Evolutionary conservation across 2,329 filamentous ascomycete species (phyloP), one percentile per base, ranked within the genome.

Genomic region (Golovinomyces cichoracearum): DNA sequence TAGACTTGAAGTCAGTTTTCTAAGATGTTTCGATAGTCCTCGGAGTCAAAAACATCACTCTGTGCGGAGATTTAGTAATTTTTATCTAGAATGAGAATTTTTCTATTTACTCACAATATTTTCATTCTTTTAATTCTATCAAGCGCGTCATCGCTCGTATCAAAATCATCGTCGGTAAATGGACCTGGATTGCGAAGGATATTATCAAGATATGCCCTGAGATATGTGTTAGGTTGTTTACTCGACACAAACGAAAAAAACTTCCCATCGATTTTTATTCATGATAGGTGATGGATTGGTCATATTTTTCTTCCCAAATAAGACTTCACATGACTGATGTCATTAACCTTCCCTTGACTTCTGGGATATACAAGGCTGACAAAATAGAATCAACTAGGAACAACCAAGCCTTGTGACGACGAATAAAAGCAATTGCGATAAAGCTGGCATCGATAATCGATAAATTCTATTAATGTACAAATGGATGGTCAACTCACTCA

Each of bases 201-300:
- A 53, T 73, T 78, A 64, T 95, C 77, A 50, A 95, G 72, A 62
- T 93, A 79, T 63, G 75, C 78, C 85, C 85, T 92, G 48, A 25
- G 45, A 37, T 10, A 22, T 17, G 7, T 22, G n/a, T 38, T 38
- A 38, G 17, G n/a, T 13, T 17, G 7, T 13, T 19, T 38, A 29
- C 27, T 29, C n/a, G 3, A 2, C 35, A 38, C n/a, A 19, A n/a
- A n/a, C 7, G 35, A 38, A 7, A 38, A n/a, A 6, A 38, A 19
- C 2, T 4, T 38, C 3, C 35, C 35, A 38, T 17, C 35, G 35
- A 38, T 17, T 38, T 17, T 17, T 13, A n/a, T 13, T 38, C 4
- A n/a, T 17, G 12, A 17, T 17, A 3, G 35, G 35, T 7, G n/a
- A 7, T 17, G 3, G 7, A 17, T 3, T 6, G n/a, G 35, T 38